phyloP scores from a whole-genome alignment of 768 basidiomycete species.

The Suillus brevipes region DNA sequence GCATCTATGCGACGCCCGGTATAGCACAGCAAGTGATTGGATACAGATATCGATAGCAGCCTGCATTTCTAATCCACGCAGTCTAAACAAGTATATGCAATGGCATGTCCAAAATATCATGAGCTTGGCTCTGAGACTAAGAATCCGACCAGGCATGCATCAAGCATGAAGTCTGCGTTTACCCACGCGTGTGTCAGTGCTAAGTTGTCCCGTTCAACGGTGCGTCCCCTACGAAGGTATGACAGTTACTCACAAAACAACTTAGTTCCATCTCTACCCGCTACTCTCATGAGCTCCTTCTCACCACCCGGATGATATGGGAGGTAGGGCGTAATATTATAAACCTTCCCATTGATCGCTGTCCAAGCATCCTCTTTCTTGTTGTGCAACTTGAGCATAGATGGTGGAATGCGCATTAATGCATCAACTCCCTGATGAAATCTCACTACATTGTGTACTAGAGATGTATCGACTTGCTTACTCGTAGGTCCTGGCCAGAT shows the following conservation, averaged over 20 bases:
- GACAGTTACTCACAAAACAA: constrained; percentile 72
- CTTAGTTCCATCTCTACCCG: constrained; percentile 92
- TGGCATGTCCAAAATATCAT: constrained; percentile 21
- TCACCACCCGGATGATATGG: constrained; percentile 94
- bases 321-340: constrained; percentile 93
- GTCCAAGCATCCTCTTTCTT: constrained; percentile 91
- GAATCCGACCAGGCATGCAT: constrained; percentile 89
- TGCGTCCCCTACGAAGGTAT: neutral
- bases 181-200: constrained; percentile 96
- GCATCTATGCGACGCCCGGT: neutral
- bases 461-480: constrained; percentile 34
- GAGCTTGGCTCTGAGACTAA: constrained; percentile 68
- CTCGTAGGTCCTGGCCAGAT: constrained; percentile 78
- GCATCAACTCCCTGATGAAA: constrained; percentile 64
- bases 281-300: constrained; percentile 91
- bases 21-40: neutral
- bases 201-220: constrained; percentile 30
- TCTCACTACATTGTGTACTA: neutral
- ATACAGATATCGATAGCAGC: constrained; percentile 1
- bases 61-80: constrained; percentile 4
- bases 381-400: constrained; percentile 77
- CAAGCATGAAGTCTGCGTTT: constrained; percentile 94
- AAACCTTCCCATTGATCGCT: constrained; percentile 89
- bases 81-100: constrained; percentile 3
- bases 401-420: constrained; percentile 70